Base-by-base conservation (phyloP, 164 flowering plant species). In the Stephania japonica region DNA sequence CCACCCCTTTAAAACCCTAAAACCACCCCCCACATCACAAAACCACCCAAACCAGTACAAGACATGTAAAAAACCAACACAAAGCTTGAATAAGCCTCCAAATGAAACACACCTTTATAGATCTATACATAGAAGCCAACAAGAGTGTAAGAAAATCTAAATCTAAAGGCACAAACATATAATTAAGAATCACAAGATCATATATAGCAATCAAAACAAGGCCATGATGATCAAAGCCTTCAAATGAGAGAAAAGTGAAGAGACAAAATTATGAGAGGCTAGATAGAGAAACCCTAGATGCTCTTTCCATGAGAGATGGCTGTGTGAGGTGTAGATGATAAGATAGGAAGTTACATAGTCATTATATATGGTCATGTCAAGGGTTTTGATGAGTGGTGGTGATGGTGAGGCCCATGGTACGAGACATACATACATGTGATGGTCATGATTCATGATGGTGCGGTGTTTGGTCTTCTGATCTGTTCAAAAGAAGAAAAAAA, bases 1-100 rank as follows among this genome's bases (percentile, higher is more conserved):
- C 73, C 65, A 71, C 73, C 65, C 49, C 23, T 38, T n/a, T 4
- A 32, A 32, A 41, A 21, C 67, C 73, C 53, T 70, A 70, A 70
- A 42, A 5, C 50, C 19, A 67, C 42, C 47, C 18, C 64, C 64
- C 64, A 59, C 1, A 59, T 59, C 9, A 0, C 23, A 59, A 16
- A 9, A 47, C 53, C 12, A 12, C 50, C 49, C 53, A 47, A 47
- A 16, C 9, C 4, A 32, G 38, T 32, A 32, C 38, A 32, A 32
- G 38, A 32, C 38, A 32, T 32, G 38, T 50, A 13, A 5, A 14
- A 50, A 50, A 50, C 59, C 14, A 50, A 50, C 2, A 47, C 11
- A 9, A 50, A 50, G 19, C 59, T 4, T 3, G n/a, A 50, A 2
- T 50, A 14, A 50, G 59, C 5, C 19, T 13, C 59, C 12, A 50